These are phyloP conservation scores for Hsuehochloa calcarea DNA, from an alignment of 176 grass and related monocot species.

Conservation along the genomic window DNA sequence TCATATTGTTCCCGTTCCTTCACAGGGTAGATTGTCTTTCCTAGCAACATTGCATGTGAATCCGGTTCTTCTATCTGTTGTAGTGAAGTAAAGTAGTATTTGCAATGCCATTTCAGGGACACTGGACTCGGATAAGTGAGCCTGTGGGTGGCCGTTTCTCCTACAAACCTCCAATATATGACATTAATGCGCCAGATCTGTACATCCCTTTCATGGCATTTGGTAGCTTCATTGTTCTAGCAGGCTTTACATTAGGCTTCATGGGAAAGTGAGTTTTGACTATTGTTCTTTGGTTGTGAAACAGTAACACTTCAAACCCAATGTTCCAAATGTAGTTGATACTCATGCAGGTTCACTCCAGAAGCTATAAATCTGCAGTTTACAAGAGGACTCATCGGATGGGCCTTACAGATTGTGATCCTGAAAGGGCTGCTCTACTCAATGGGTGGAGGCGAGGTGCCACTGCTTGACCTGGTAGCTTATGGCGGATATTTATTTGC, in stretches of 20 bases:
- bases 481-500: constrained; percentile 76
- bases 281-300: not conserved
- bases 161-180: constrained; percentile 88
- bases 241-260: constrained; percentile 73
- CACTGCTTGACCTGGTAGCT: constrained; percentile 76
- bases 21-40: constrained; percentile 56
- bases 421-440: constrained; percentile 70
- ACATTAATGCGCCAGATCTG: constrained; percentile 92
- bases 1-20: constrained; percentile 86
- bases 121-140: constrained; percentile 89
- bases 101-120: constrained; percentile 52
- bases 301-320: not conserved
- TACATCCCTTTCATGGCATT: constrained; percentile 99
- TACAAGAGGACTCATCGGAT: constrained; percentile 63
- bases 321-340: not conserved
- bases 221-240: constrained; percentile 73
- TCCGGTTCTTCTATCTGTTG: not conserved
- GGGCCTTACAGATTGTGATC: constrained; percentile 67
- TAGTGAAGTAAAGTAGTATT: not conserved
- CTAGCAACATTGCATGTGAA: not conserved
- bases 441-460: constrained; percentile 72
- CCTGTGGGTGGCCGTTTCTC: constrained; percentile 79
- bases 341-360: constrained; percentile 64
- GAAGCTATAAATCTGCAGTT: constrained; percentile 85
- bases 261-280: constrained; percentile 66